Base-by-base conservation (phyloP, 176 grass and related monocot species). In the Musa beccarii region DNA sequence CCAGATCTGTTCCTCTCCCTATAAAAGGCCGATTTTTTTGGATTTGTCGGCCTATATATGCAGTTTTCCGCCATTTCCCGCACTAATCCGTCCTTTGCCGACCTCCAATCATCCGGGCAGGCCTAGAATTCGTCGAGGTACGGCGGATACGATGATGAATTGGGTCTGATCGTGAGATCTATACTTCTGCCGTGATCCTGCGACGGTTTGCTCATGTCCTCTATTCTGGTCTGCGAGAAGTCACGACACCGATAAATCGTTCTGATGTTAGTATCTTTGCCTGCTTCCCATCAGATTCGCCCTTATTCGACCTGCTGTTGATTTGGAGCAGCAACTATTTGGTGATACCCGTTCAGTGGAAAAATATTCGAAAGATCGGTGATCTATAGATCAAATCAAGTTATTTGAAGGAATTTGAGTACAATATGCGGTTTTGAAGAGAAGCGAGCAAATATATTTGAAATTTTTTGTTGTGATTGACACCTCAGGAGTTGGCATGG, bases 401-500 rank as follows among this genome's bases (percentile, higher is more conserved):
- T 66, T 23, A 3, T 66, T 25, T 66, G 12, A 14, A 3, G 3
- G 3, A 11, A 26, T 66, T 66, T 66, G 22, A 15, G 15, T 50
- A n/a, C 26, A 19, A 10, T 1, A 51, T n/a, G 28, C 67, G 34
- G 10, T 17, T 51, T 22, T 17, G 16, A 69, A 8, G 29, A 51
- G 67, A 69, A 69, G 34, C 15, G 28, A 49, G 50, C 23, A n/a
- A 6, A 69, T 51, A 69, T 69, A 50, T 15, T 69, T 16, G 29
- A 10, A 69, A 3, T 10, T 6, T 19, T 10, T 17, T 19, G 43
- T 69, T 34, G 49, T 69, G 15, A 51, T 69, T n/a, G 34, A 50
- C 2, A 10, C 64, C 29, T 13, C 25, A 21, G 71, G 29, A 34
- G 3, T 4, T 34, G 29, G 29, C 65, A 94, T 99, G 90, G 90